These are phyloP conservation scores for Cladophialophora exuberans DNA, from an alignment of 2,329 filamentous ascomycete genomes.

Conservation along the genomic window DNA sequence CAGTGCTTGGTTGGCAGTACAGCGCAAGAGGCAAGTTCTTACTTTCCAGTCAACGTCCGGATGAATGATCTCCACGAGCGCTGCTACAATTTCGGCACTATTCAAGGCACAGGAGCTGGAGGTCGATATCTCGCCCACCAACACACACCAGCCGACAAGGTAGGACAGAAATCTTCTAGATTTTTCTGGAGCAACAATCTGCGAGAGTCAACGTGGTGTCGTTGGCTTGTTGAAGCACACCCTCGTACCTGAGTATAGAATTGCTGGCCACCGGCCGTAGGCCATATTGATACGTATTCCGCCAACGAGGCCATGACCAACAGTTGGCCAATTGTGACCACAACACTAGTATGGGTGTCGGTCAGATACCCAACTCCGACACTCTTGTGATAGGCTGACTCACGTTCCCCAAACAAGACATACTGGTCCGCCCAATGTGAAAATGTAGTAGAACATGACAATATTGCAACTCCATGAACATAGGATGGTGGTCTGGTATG, in stretches of 20 bases:
- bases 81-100: constrained; percentile 28
- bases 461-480: constrained; percentile 28
- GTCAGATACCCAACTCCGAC: not conserved
- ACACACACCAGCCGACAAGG: constrained; percentile 28
- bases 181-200: constrained; percentile 25
- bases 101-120: constrained; percentile 28
- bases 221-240: not conserved
- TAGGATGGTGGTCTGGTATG: constrained; percentile 26
- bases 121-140: constrained; percentile 30
- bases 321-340: constrained; percentile 27
- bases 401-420: constrained; percentile 31
- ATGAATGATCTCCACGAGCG: constrained; percentile 27
- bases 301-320: constrained; percentile 30
- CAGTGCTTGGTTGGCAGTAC: not conserved
- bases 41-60: constrained; percentile 28
- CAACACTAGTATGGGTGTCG: constrained; percentile 11
- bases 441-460: constrained; percentile 28
- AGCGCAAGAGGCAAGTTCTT: not conserved
- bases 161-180: constrained; percentile 27
- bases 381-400: constrained; percentile 6
- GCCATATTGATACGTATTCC: constrained; percentile 28
- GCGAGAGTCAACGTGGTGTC: not conserved
- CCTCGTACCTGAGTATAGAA: constrained; percentile 26
- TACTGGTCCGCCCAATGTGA: constrained; percentile 27
- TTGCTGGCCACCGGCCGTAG: constrained; percentile 29